Conservation (phyloP, 2,329 filamentous ascomycete species). For the Laburnicola sp. region DNA sequence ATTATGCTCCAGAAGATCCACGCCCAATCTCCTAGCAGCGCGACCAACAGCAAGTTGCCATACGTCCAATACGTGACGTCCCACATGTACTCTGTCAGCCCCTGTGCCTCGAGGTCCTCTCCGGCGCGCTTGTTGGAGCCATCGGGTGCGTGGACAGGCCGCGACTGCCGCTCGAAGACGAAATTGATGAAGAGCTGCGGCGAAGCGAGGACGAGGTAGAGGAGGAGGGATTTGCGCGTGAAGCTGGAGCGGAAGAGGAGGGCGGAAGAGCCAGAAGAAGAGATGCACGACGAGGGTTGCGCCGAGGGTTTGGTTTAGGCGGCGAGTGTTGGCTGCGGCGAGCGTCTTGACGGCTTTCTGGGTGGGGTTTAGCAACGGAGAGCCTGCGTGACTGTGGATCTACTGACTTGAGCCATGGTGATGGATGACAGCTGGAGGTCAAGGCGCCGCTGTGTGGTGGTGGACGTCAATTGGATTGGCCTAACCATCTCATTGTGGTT, state of each 20-base stretch:
- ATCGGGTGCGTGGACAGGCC: constrained; percentile 69
- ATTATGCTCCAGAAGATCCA: constrained; percentile 64
- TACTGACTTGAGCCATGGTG: constrained; percentile 32
- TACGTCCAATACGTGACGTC: constrained; percentile 96
- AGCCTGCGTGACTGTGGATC: background rate
- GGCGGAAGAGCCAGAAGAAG: constrained; percentile 74
- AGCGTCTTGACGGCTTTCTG: constrained; percentile 61
- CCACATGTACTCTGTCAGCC: constrained; percentile 97
- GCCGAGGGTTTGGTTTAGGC: constrained; percentile 80
- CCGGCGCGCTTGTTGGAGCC: constrained; percentile 72
- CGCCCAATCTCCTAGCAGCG: constrained; percentile 78
- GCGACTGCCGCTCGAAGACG: constrained; percentile 80
- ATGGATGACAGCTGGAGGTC: background rate
- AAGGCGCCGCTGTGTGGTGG: background rate
- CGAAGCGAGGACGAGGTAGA: constrained; percentile 72
- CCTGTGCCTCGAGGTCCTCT: constrained; percentile 84
- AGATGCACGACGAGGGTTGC: constrained; percentile 72
- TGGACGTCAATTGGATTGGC: background rate
- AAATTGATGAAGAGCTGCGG: constrained; percentile 81
- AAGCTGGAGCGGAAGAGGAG: constrained; percentile 65
- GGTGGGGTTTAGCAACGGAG: background rate
- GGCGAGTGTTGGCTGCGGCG: constrained; percentile 75
- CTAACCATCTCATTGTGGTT: constrained; percentile 9
- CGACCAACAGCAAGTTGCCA: constrained; percentile 71
- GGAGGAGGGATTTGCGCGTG: constrained; percentile 54